Evolutionary conservation across 2,329 filamentous ascomycete genomes (phyloP).

Genomic region (Colletotrichum tofieldiae): DNA sequence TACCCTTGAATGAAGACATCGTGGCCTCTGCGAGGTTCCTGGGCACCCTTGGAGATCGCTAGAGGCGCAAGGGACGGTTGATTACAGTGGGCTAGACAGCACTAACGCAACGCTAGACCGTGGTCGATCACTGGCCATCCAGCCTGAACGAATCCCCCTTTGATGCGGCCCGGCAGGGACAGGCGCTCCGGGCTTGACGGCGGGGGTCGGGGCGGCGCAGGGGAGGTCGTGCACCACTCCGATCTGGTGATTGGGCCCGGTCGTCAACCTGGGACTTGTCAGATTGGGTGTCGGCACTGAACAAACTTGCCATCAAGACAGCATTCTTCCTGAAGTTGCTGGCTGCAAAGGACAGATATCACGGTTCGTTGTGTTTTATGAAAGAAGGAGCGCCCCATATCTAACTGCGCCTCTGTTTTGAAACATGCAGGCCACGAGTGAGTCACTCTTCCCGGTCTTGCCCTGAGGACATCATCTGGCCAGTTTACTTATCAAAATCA

Average conservation of each 20-base stretch:
- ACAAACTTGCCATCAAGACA: not conserved
- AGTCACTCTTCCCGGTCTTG: not conserved
- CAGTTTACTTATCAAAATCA: not conserved
- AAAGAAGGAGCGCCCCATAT: not conserved
- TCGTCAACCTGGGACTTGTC: not conserved
- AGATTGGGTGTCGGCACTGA: not conserved
- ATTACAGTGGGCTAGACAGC: slow-evolving; percentile 11
- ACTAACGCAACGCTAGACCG: slow-evolving; percentile 5
- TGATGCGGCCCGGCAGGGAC: slow-evolving; percentile 20
- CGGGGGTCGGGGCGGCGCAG: slow-evolving; percentile 1
- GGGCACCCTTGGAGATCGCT: not conserved
- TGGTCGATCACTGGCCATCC: not conserved
- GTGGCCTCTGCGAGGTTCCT: slow-evolving; percentile 14
- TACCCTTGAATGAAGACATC: slow-evolving; percentile 1
- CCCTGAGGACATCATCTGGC: not conserved
- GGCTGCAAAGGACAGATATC: slow-evolving; percentile 2
- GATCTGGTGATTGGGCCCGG: slow-evolving; percentile 9
- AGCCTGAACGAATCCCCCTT: not conserved
- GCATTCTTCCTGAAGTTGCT: not conserved
- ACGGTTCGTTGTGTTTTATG: not conserved
- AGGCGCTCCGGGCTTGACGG: not conserved
- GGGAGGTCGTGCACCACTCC: slow-evolving; percentile 3
- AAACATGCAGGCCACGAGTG: not conserved
- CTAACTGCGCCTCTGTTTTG: slow-evolving; percentile 14
- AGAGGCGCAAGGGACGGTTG: slow-evolving; percentile 16